Evolutionary conservation across 2,329 filamentous ascomycete species (phyloP), one percentile per base, ranked within the genome.

Genomic region (Calonectria pseudoreteaudii): DNA sequence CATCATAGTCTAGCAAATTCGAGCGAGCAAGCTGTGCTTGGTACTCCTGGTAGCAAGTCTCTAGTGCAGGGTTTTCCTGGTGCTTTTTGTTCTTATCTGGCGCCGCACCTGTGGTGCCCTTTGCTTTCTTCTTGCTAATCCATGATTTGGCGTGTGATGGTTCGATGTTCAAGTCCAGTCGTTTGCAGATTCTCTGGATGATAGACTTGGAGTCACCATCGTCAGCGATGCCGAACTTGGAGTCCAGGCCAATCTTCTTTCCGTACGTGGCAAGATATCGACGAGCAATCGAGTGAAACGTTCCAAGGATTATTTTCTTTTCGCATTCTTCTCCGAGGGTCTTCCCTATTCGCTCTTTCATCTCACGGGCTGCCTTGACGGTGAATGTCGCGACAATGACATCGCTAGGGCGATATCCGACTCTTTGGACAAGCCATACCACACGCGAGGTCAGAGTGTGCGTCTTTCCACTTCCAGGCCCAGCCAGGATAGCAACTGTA

Each of bases 341-440:
- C 72, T 90, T 93, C 0, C 93, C 92, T 71, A 98, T 94, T 10
- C 96, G 91, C 81, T 95, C 92, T 80, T 95, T 95, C 96, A 99
- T 99, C 86, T 98, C 96, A 23, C 88, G 91, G 23, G 96, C 95
- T 1, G 97, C 96, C 84, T 98, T 98, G 83, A 98, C 95, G 2
- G 97, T 99, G 82, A 99, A 99, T 0, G 96, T 98, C 75, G 96
- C 97, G 73, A 98, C 96, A 73, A 99, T 93, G 80, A 98, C 92
- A 86, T 98, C 95, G 86, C 94, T 92, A 80, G 96, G 96, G 71
- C 91, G 90, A 79, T 95, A 91, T 52, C 93, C 91, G 78, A 91
- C 87, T 79, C 94, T 88, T 66, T 93, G 91, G 68, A 98, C 90
- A 36, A 98, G 91, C 89, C 96, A 97, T 79, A 96, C 96, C 72